Evolutionary conservation across 495 filamentous ascomycete genomes (phyloP), one percentile per base, ranked within the genome.

Genomic region (Evernia prunastri): DNA sequence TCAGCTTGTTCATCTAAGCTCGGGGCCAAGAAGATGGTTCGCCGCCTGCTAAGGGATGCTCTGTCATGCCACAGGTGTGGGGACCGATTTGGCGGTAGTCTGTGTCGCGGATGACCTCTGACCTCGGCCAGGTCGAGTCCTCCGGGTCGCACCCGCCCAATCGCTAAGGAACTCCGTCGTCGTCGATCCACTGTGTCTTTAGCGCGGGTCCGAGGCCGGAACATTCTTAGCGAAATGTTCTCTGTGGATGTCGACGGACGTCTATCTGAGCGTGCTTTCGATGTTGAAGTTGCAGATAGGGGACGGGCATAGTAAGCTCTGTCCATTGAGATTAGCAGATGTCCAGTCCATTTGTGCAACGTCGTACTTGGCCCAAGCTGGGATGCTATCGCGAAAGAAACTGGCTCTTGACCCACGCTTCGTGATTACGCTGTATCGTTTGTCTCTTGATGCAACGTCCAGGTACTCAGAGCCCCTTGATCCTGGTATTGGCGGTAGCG

Each of bases 1-100:
- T 85, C 74, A 65, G 81, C 76, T 27, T 77, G 80, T 75, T 84
- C 90, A 63, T 86, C 86, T 43, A 91, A 72, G 11, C 84, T 87
- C 5, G 89, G 89, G 23, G 89, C 84, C 59, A 82, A 81, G 87
- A 89, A 91, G 15, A 82, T 72, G 71, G 79, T 83, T 63, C 79
- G 79, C 39, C 78, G 73, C 47, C 53, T 62, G 25, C 65, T 73
- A 37, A 76, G 80, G 36, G 78, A 80, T 23, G 83, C 76, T 63
- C 82, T 77, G 70, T 93, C 89, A 2, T 78, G 76, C 42, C 82
- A 82, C 35, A 95, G 77, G 71, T 92, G 89, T 4, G 90, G 90
- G 10, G 89, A 90, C 86, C 86, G 92, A n/a, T 39, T 51, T 15
- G 67, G 58, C 25, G 69, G 59, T 18, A 59, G 35, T 25, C 56